Evolutionary conservation across 1,284 basidiomycete species (phyloP).

Genomic region (Chiua sp.): DNA sequence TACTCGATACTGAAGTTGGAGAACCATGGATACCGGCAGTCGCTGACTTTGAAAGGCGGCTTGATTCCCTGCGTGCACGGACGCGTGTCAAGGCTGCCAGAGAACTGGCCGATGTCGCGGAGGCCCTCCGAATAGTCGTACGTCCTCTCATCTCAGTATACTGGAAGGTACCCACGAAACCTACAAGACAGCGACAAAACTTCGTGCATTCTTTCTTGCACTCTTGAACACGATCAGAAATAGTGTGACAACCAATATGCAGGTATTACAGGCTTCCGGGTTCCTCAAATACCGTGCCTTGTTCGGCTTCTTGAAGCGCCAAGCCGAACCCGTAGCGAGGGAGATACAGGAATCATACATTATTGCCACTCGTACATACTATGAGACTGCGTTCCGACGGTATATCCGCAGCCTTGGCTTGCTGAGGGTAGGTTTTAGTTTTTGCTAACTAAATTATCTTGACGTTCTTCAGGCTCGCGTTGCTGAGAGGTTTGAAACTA

Average conservation of each 20-base stretch:
- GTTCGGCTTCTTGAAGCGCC: conserved; percentile 86
- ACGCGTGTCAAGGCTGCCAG: conserved; percentile 85
- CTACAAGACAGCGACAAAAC: conserved; percentile 81
- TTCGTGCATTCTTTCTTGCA: conserved; percentile 87
- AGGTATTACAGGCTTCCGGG: conserved; percentile 89
- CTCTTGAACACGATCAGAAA: conserved; percentile 83
- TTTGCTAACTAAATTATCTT: background rate
- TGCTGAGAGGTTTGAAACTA: conserved; percentile 65
- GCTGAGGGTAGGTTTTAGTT: conserved; percentile 61
- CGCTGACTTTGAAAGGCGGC: conserved; percentile 76
- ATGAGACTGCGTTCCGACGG: conserved; percentile 94
- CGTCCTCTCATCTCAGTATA: conserved; percentile 29
- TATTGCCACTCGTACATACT: conserved; percentile 87
- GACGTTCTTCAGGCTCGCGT: conserved; percentile 54
- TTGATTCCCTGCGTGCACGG: conserved; percentile 72
- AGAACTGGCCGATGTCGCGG: conserved; percentile 82
- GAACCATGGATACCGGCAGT: conserved; percentile 88
- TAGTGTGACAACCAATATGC: conserved; percentile 92
- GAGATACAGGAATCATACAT: conserved; percentile 93
- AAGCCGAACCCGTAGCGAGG: conserved; percentile 81
- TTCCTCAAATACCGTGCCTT: conserved; percentile 86
- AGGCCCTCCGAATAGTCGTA: conserved; percentile 87
- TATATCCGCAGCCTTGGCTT: conserved; percentile 84
- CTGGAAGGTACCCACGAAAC: conserved; percentile 1
- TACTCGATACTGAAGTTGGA: conserved; percentile 84